Evolutionary conservation across 2,329 filamentous ascomycete genomes (phyloP), one percentile per base, ranked within the genome.

Genomic region (Trichoderma lentiforme): DNA sequence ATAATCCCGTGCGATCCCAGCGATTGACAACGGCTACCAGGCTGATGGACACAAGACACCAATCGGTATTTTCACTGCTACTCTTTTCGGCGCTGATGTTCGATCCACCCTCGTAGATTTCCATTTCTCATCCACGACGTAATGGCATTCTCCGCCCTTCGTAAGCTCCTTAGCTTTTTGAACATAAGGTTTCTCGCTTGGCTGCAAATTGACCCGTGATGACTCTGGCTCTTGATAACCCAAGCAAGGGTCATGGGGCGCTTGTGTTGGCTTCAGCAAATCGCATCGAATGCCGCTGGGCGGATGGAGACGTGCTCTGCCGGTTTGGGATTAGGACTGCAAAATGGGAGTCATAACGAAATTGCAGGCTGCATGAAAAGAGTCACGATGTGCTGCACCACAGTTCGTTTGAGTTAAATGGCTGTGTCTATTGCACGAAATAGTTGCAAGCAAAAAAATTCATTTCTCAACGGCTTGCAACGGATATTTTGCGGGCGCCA

Each of bases 301-400:
- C 18, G 18, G 34, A 47, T 24, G 51, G 34, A 39, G 47, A 2
- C 3, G 36, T 24, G 53, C 53, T 15, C 11, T 60, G 4, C 51
- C 28, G 30, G 8, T 57, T 63, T 43, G 32, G 43, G 43, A n/a
- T 21, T 64, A 60, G 58, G 32, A 36, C 34, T 18, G 1, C 26
- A 60, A n/a, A 26, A 34, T 43, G 26, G 26, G 53, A 68, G 65
- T 68, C 65, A 68, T 24, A 24, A 7, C 24, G 61, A 63, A 56
- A 67, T 61, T 62, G 53, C 53, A 47, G 28, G 65, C 34, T 43
- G 65, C 65, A 60, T 28, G 5, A 18, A 60, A 53, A 43, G 65
- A 68, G 65, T 68, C 65, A 68, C 65, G 26, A 68, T 26, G 64
- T 18, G 65, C 53, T 43, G 64, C 12, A 24, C 15, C 53, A 32